Evolutionary conservation across 345 rosid species (phyloP).

Genomic region (Camelina sativa): DNA sequence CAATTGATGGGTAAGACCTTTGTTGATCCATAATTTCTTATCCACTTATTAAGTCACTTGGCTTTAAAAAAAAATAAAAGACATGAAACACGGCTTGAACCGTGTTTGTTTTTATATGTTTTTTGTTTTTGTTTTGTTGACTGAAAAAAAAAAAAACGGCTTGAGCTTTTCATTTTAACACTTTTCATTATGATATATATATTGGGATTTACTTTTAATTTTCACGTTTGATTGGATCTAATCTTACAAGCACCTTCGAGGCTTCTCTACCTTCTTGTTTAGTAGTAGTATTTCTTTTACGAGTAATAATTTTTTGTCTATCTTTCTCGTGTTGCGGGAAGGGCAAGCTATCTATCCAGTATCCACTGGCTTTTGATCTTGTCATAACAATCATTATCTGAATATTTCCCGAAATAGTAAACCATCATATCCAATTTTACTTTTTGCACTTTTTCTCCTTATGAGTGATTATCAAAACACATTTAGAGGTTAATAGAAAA

Average conservation of each 20-base stretch:
- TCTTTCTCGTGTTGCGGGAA: slow-evolving; percentile 29
- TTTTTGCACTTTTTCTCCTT: neutral
- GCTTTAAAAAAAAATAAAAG: neutral
- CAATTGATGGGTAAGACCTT: neutral
- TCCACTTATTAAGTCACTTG: neutral
- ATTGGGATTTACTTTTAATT: slow-evolving; percentile 2
- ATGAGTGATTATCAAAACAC: slow-evolving; percentile 12
- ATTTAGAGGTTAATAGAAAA: neutral
- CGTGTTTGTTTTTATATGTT: neutral
- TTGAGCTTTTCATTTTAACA: slow-evolving; percentile 15
- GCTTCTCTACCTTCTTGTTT: slow-evolving; percentile 3
- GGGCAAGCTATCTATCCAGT: slow-evolving; percentile 23
- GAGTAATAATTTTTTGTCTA: neutral
- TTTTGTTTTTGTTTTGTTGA: neutral
- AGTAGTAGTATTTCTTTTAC: slow-evolving; percentile 5
- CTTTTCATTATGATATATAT: neutral
- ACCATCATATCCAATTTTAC: slow-evolving; percentile 15
- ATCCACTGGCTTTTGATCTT: slow-evolving; percentile 29
- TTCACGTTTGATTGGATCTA: slow-evolving; percentile 20
- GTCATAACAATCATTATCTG: slow-evolving; percentile 28
- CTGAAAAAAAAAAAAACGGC: neutral
- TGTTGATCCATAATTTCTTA: neutral
- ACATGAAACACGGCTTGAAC: slow-evolving; percentile 10
- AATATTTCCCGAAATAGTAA: slow-evolving; percentile 27
- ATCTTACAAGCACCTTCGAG: slow-evolving; percentile 26